Percentiles rank a stretch among this genome's conserved stretches.
Evolutionary conservation across 495 filamentous ascomycete genomes (phyloP).

Genomic region (Rhypophila decipiens): DNA sequence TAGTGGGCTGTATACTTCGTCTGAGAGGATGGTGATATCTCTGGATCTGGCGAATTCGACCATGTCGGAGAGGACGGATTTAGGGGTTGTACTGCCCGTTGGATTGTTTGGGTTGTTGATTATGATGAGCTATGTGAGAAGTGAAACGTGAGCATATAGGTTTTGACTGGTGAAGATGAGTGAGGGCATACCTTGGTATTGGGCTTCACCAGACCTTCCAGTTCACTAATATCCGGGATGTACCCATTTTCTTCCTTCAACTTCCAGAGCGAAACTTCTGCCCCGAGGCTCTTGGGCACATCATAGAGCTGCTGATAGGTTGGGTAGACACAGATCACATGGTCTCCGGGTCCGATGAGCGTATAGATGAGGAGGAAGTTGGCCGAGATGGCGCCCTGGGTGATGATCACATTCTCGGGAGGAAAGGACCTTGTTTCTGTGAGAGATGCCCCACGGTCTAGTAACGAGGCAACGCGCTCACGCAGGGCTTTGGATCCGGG

Average conservation of each 20-base stretch:
- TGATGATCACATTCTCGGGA: slow-evolving; percentile 65
- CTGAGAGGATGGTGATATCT: slow-evolving; percentile 63
- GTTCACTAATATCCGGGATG: slow-evolving; percentile 59
- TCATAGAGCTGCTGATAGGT: slow-evolving; percentile 86
- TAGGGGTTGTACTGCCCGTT: slow-evolving; percentile 66
- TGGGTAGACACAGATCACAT: slow-evolving; percentile 84
- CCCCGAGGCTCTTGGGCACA: slow-evolving; percentile 69
- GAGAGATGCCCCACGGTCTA: slow-evolving; percentile 12
- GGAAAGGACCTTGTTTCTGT: slow-evolving; percentile 11
- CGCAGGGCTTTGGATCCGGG: slow-evolving; percentile 22
- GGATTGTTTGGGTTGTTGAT: slow-evolving; percentile 86
- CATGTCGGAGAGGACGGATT: slow-evolving; percentile 51
- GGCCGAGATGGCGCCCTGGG: slow-evolving; percentile 75
- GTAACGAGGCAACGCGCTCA: slow-evolving; percentile 18
- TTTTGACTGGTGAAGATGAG: no score
- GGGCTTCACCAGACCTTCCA: slow-evolving; percentile 59
- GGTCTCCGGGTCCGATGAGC: slow-evolving; percentile 70
- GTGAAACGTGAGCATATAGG: no score
- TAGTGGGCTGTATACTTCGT: slow-evolving; percentile 87
- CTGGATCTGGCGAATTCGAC: slow-evolving; percentile 56
- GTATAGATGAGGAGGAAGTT: slow-evolving; percentile 76
- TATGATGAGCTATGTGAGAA: slow-evolving; percentile 31
- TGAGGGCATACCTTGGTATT: slow-evolving; percentile 57
- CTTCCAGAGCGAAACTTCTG: slow-evolving; percentile 76
- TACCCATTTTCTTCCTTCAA: slow-evolving; percentile 59